Base-by-base conservation (phyloP, 805 yeast genomes). In the Teunomyces panamensis region DNA sequence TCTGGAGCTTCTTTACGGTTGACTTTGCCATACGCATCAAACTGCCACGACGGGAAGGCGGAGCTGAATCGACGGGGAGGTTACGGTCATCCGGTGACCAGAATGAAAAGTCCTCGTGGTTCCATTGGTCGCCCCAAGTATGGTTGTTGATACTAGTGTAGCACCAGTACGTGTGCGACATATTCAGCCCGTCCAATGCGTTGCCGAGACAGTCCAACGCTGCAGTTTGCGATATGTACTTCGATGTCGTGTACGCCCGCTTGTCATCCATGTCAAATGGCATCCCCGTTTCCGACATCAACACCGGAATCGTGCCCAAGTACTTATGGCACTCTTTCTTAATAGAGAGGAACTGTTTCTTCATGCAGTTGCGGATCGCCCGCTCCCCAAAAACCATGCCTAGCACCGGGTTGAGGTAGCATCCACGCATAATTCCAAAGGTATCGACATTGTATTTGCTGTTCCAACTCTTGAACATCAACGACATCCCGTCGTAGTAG, bases 221-320 rank as follows among this genome's bases (percentile, higher is more conserved):
- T 5, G 78, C 69, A 2, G 85, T 85, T 60, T 94, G 99, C 9
- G 88, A 76, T 8, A 74, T 65, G 63, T 81, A 94, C 51, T 81
- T 80, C 1, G 91, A 90, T 48, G 73, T 74, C 1, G 64, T 63
- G 60, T 80, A 92, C 0, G 97, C 87, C 42, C 68, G 72, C 60
- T 87, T 88, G 49, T 80, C 75, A 64, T 92, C 91, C 97, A 92
- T 88, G 64, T 94, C 97, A 63, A 85, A 89, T 2, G 99, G 98
- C 85, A 92, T 89, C 5, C 99, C 99, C n/a, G 92, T 90, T 64
- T 92, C 99, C 1, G 96, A 81, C 76, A 94, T 83, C 17, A 92
- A 67, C 8, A 86, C 78, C 0, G 97, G 96, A 8, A 89, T 73
- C 8, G 63, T 44, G 2, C 97, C 97, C 32, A 91, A 64, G 28